These are phyloP conservation scores for Aspergillus flavus DNA, from an alignment of 2,329 filamentous ascomycete genomes.

Conservation along the genomic window DNA sequence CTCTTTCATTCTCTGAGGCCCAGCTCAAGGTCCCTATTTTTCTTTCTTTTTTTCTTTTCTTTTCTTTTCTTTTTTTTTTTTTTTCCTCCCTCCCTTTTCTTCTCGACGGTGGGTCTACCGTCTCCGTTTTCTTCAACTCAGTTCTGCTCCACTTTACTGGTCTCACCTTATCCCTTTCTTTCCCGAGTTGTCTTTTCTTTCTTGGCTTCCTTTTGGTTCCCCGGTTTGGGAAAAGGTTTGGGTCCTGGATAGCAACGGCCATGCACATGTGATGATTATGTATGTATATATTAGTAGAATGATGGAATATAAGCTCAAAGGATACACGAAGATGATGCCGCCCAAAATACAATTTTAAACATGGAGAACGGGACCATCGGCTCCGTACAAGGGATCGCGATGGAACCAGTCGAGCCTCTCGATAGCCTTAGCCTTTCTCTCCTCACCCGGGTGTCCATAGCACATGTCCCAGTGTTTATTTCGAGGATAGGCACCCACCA, in stretches of 20 bases:
- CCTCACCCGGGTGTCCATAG: conserved; percentile 63
- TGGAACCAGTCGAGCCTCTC: conserved; percentile 58
- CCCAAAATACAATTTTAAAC: conserved; percentile 24
- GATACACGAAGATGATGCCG: not conserved
- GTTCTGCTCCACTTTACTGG: not conserved
- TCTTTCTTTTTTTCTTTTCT: not conserved
- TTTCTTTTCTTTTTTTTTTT: not conserved
- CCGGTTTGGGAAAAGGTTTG: conserved; percentile 1
- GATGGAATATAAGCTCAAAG: not conserved
- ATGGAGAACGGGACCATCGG: conserved; percentile 54
- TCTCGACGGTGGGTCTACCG: not conserved
- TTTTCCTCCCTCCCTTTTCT: not conserved
- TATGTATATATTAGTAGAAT: conserved; percentile 9
- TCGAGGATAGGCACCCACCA: conserved; percentile 68
- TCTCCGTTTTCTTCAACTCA: not conserved
- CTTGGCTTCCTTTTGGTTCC: not conserved
- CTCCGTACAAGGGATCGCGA: conserved; percentile 63
- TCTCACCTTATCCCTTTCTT: not conserved
- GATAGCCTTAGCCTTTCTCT: conserved; percentile 55
- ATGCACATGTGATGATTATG: conserved; percentile 20
- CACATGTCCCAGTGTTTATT: conserved; percentile 70
- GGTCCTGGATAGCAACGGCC: conserved; percentile 12
- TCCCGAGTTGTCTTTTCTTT: not conserved
- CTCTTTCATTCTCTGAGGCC: not conserved
- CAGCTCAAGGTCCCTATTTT: not conserved